phyloP scores from a whole-genome alignment of 257 asterid genomes.

The Ilex aquifolium region DNA sequence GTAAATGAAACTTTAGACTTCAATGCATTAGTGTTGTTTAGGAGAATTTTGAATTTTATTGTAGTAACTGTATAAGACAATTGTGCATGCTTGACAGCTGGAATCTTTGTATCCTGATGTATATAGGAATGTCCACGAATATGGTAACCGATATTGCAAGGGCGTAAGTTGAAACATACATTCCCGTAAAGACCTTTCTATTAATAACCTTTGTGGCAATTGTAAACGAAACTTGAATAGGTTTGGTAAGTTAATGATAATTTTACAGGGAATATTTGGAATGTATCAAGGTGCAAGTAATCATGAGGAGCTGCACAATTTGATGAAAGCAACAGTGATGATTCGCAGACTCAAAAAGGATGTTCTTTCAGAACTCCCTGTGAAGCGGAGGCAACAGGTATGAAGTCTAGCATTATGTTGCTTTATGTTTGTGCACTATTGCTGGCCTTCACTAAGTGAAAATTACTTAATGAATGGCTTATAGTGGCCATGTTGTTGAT shows the following conservation, averaged over 20 bases:
- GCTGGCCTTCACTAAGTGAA: background rate
- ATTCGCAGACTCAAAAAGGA: conserved; percentile 93
- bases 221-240: conserved; percentile 1
- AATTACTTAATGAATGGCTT: no score
- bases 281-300: conserved; percentile 95
- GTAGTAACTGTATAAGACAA: background rate
- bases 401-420: no score
- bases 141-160: conserved; percentile 95
- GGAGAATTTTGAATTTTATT: conserved; percentile 10
- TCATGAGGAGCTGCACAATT: conserved; percentile 91
- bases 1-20: background rate
- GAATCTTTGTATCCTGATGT: conserved; percentile 87
- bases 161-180: conserved; percentile 62
- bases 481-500: no score
- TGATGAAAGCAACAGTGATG: conserved; percentile 91
- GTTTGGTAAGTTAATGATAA: background rate
- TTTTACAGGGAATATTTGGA: conserved; percentile 75
- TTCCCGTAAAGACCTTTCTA: conserved; percentile 4
- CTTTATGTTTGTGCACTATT: background rate
- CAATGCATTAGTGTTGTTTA: conserved; percentile 5
- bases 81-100: conserved; percentile 44
- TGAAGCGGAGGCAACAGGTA: conserved; percentile 93
- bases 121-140: conserved; percentile 77
- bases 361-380: conserved; percentile 89
- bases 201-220: conserved; percentile 5